Evolutionary conservation across 371 early-diverging fungal genomes (phyloP).

Genomic region (Actinomucor elegans): DNA sequence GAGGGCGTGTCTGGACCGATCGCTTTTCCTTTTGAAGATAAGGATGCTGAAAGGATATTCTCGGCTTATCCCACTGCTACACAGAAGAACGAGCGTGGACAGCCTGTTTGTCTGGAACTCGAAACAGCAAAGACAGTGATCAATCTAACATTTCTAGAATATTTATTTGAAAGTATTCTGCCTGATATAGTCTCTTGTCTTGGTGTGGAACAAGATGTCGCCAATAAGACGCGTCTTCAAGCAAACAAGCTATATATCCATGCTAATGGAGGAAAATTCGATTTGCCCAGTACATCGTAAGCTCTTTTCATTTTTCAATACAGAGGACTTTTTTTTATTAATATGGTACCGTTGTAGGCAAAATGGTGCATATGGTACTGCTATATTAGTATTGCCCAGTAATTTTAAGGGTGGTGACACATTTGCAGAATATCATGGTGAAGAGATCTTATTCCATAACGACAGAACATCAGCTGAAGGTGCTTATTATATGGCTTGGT

Average conservation of each 20-base stretch:
- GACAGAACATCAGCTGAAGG: not conserved
- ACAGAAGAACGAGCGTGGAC: not conserved
- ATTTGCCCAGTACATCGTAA: not conserved
- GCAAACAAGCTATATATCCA: not conserved
- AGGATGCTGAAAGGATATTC: not conserved
- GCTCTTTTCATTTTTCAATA: not conserved
- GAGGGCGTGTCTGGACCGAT: slow-evolving; percentile 1
- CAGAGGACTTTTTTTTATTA: too few species aligned
- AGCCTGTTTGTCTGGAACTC: not conserved
- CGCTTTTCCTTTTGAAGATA: slow-evolving; percentile 2
- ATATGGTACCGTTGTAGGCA: not conserved
- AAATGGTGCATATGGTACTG: slow-evolving; percentile 1
- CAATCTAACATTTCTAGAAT: slow-evolving; percentile 2
- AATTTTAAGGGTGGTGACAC: slow-evolving; percentile 1
- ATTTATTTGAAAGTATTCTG: not conserved
- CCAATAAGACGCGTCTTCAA: not conserved
- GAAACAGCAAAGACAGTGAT: not conserved
- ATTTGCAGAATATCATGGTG: not conserved
- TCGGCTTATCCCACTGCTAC: not conserved
- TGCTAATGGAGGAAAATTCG: not conserved
- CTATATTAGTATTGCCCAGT: not conserved
- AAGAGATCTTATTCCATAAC: not conserved
- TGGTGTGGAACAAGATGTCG: not conserved
- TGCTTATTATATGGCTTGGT: slow-evolving; percentile 10
- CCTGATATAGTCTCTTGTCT: not conserved